Evolutionary conservation across 768 basidiomycete genomes (phyloP), one percentile per base, ranked within the genome.

Genomic region (Kwoniella dejecticola): DNA sequence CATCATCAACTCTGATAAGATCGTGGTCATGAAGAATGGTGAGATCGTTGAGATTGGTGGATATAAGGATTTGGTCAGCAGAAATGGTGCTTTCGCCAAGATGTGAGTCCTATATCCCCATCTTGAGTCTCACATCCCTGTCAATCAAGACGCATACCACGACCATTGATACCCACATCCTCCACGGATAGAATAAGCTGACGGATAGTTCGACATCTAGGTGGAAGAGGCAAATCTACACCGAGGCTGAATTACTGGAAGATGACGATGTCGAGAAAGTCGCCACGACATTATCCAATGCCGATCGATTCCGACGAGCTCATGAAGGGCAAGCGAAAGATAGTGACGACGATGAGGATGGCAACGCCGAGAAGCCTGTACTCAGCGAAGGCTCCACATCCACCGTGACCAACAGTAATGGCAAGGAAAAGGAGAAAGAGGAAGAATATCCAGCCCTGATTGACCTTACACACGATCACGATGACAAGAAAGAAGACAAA

Each of bases 11-110:
- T 82, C 84, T 47, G 85, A 86, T 72, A 90, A 90, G 57, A 96
- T 98, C 71, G 80, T 95, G 52, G 92, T 96, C 24, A 85, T 98
- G 61, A 89, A 89, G 68, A 89, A 96, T 72, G 94, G 95, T 3
- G 85, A 87, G 72, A 88, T 98, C 45, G 82, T 89, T 38, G 95
- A 97, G 57, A 50, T 60, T 8, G 77, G 76, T 8, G 84, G 80
- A 41, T 91, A 91, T 77, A 85, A 84, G 60, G 90, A 93, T 63
- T 82, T 96, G 30, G 79, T 93, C 46, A 85, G 85, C 29, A 79
- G 80, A 45, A 84, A 88, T 66, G 75, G 72, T 24, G 89, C 64
- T 21, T 75, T 75, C 38, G 71, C 68, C 17, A 53, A 60, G 23
- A 75, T 75, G 73, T 72, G 38, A 64, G 67, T 53, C 15, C 1